Base-by-base conservation (phyloP, 768 basidiomycete species). In the Russula lepida region DNA sequence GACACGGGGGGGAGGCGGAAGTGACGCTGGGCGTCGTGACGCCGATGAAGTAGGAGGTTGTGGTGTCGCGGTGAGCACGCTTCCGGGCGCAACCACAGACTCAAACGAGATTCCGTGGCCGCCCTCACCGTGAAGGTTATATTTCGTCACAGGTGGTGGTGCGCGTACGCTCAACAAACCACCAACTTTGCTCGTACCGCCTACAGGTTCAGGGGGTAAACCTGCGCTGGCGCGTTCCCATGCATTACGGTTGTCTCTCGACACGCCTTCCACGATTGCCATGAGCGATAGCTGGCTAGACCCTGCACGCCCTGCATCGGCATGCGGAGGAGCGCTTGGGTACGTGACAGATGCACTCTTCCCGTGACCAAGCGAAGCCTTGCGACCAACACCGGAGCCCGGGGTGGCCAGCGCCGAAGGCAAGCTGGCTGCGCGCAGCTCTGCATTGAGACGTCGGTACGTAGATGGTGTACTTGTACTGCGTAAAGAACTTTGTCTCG, bases 251-350 rank as follows among this genome's bases (percentile, higher is more conserved):
- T 78, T 77, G 58, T 71, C 66, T 49, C 72, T 72, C 27, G 84
- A 70, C 48, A 87, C 81, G 58, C 76, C 79, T 67, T 87, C 85
- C 9, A 89, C 82, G 64, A 89, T 83, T 66, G 80, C 83, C 84
- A 88, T 84, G 68, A 88, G 65, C 13, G 63, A 64, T 54, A 54
- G 13, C 54, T 63, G 71, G 46, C 79, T 85, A 33, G 65, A 66
- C 19, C 51, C 46, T n/a, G 46, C 53, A 4, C 21, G 47, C 19
- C 48, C 51, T 6, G 19, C 59, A n/a, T 50, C 30, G 30, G 21
- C 28, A 41, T 57, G 57, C n/a, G 53, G 30, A 11, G 41, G 46
- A 2, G 63, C 12, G 33, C 48, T 54, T 6, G 60, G 17, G 6
- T 33, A 6, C 21, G 52, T 25, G 9, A 28, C 19, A 13, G 65